phyloP scores from a whole-genome alignment of 129 eudicot species.

The Flaveria bidentis region DNA sequence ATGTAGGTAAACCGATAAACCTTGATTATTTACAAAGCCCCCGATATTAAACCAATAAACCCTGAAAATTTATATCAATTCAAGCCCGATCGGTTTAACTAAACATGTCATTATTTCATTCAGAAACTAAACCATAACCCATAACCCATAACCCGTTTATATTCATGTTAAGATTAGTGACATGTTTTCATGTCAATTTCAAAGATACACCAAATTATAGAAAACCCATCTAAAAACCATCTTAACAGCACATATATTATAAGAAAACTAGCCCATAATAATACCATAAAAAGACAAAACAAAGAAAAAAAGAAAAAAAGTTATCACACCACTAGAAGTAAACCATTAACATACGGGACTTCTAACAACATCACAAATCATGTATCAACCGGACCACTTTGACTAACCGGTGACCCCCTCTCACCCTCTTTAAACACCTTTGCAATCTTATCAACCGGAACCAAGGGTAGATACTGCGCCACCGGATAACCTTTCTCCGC shows the following conservation, averaged over 20 bases:
- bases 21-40: no score
- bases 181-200: no score
- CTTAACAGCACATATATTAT: slow-evolving; percentile 13
- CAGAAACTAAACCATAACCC: no score
- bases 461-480: slow-evolving; percentile 60
- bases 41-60: no score
- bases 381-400: slow-evolving; percentile 30
- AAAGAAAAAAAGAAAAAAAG: background rate
- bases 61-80: no score
- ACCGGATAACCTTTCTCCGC: slow-evolving; percentile 61
- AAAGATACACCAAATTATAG: no score
- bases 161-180: no score
- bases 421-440: slow-evolving; percentile 49
- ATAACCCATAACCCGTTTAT: no score
- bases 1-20: no score
- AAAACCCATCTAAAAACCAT: background rate
- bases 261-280: slow-evolving; percentile 4
- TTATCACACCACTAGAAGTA: slow-evolving; percentile 19
- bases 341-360: slow-evolving; percentile 12
- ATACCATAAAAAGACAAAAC: slow-evolving; percentile 1
- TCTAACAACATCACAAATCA: slow-evolving; percentile 7
- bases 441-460: slow-evolving; percentile 74
- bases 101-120: no score
- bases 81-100: no score
- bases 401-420: slow-evolving; percentile 36